phyloP scores from a whole-genome alignment of 169 alveolate species.

The Plasmodium fragile region DNA sequence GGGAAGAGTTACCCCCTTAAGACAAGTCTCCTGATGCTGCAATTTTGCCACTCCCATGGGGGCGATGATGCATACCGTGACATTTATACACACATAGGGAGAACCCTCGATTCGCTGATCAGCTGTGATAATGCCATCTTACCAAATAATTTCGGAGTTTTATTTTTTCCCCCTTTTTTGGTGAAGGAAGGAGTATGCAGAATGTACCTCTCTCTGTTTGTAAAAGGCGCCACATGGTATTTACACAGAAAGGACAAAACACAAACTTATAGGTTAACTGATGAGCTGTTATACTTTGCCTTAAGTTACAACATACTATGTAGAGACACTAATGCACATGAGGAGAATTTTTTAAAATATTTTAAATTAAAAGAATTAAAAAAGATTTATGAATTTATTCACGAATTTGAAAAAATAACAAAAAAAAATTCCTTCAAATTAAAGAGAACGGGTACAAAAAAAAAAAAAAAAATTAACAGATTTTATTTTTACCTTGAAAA shows the following conservation, averaged over 20 bases:
- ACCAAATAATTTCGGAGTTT: slow-evolving; percentile 37
- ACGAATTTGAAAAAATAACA: slow-evolving; percentile 57
- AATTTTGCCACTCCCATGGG: slow-evolving; percentile 18
- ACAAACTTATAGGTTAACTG: slow-evolving; percentile 35
- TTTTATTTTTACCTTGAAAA: slow-evolving; percentile 4
- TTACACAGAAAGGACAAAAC: slow-evolving; percentile 7
- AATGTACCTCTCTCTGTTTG: slow-evolving; percentile 23
- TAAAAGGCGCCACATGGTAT: slow-evolving; percentile 21
- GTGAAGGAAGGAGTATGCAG: background rate
- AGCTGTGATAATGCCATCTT: background rate
- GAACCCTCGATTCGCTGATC: background rate
- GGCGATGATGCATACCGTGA: background rate
- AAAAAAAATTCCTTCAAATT: slow-evolving; percentile 34
- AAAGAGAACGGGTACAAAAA: slow-evolving; percentile 15
- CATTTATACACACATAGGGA: slow-evolving; percentile 4
- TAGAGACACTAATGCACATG: background rate
- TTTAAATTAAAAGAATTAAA: slow-evolving; percentile 52
- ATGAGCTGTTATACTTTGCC: slow-evolving; percentile 21
- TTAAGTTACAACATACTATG: slow-evolving; percentile 35
- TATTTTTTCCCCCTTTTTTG: slow-evolving; percentile 50
- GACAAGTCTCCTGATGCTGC: slow-evolving; percentile 23
- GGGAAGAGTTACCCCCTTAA: slow-evolving; percentile 16
- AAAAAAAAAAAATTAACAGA: background rate
- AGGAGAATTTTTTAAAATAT: slow-evolving; percentile 13
- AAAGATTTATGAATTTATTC: slow-evolving; percentile 54